Base-by-base conservation (phyloP, 208 protist genomes). In the Borovskyia barvae region DNA sequence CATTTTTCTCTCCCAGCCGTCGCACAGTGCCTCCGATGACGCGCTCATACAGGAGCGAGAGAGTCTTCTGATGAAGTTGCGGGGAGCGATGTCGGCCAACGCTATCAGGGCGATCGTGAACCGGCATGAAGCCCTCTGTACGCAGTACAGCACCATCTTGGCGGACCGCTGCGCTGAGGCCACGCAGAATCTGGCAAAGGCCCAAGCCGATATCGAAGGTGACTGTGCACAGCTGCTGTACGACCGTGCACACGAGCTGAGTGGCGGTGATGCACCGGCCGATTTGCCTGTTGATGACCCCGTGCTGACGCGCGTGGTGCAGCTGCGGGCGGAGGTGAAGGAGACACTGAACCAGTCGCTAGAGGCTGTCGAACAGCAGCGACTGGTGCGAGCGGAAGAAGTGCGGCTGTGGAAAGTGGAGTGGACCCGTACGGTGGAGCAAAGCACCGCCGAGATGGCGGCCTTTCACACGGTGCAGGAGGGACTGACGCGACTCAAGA, bases 401-500 rank as follows among this genome's bases (percentile, higher is more conserved):
- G 28, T 61, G 2, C 40, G 77, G 46, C 24, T 25, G 19, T 70
- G 84, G 26, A 64, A 72, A 40, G 59, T 70, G 2, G 58, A 72
- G 39, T 53, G 80, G 36, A 17, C n/a, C 11, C 52, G 57, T 24
- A 55, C 61, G 22, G 39, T 67, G 11, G 79, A 74, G 54, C 79
- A 85, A 41, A 90, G 81, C 62, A 75, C 30, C 24, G 77, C 73
- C 15, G 85, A 95, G 75, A 67, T 92, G 42, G 51, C 56, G 29
- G 37, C 91, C 19, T 65, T 92, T 7, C 55, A 75, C 8, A 35
- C 39, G 0, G 42, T 87, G 45, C 85, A 95, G 67, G 85, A 92
- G 60, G 57, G 67, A 22, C 60, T 86, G 9, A 53, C 83, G 22
- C 63, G 75, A 9, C 66, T 95, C 17, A 88, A 85, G 64, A 55